Conservation (phyloP, 2,329 filamentous ascomycete genomes). For the Rutstroemia sp. region DNA sequence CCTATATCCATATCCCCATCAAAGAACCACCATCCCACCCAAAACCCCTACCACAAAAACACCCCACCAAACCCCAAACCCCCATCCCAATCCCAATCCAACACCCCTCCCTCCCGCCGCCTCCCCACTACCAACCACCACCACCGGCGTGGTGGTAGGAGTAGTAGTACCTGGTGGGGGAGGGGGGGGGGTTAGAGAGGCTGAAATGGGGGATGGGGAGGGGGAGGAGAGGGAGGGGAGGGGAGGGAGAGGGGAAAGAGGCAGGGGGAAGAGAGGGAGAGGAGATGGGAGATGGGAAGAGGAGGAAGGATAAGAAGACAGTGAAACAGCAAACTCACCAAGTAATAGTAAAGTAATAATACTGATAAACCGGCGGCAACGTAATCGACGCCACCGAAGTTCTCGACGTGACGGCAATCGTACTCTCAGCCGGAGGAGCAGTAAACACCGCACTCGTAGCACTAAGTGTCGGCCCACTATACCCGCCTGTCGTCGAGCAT, state of each 20-base stretch:
- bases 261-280: background rate
- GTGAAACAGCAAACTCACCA: background rate
- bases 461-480: background rate
- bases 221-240: background rate
- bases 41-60: no score
- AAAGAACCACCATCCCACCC: no score
- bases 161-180: background rate
- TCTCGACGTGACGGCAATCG: no score
- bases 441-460: background rate
- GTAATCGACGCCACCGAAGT: background rate
- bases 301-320: background rate
- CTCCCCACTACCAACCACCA: no score
- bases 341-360: background rate
- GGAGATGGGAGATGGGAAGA: background rate
- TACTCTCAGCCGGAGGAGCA: background rate
- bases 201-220: no score
- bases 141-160: constrained; percentile 4
- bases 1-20: no score
- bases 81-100: no score
- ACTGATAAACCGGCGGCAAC: background rate
- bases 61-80: no score
- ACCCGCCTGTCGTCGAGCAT: background rate
- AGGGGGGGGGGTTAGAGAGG: background rate
- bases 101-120: no score
- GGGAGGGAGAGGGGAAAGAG: background rate